Evolutionary conservation across 306 rosid species (phyloP), one percentile per base, ranked within the genome.

Genomic region (Oxytropis ochrocephala): DNA sequence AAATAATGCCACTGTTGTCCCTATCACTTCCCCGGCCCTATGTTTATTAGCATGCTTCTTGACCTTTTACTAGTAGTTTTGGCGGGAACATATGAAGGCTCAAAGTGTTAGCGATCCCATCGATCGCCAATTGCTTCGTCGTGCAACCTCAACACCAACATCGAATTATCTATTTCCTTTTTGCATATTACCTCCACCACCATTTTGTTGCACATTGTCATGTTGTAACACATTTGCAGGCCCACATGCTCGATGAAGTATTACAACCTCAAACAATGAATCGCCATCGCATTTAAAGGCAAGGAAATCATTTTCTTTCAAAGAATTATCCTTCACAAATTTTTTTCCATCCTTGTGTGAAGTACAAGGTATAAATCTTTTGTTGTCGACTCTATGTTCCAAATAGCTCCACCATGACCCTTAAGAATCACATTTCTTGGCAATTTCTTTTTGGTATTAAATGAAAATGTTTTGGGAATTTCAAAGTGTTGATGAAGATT

Each of bases 231-330:
- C 29, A 24, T 24, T 1, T 3, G 36, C 17, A 49, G 80, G 74
- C 27, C 68, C 88, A 32, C 81, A 70, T 53, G 78, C 80, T 66
- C 82, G 57, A 2, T 82, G 82, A 69, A 89, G 85, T 36, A 89
- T 38, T 19, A 85, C 51, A 61, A 89, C 91, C 16, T 85, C 93
- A 72, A 89, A 85, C 68, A 50, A 70, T 5, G 89, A 75, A 38
- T 78, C 81, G 5, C 89, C 87, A 52, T 87, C 78, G 86, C 81
- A 89, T 71, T 76, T 85, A 60, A 89, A 89, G 51, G 83, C 78
- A 68, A 89, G 77, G 19, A 87, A 74, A 81, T 90, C 96, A 77
- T 80, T 82, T 80, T 80, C 87, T 55, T 46, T 79, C 75, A 90
- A 56, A 59, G 73, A 49, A 49, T 90, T 85, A 59, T 85, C 94